Evolutionary conservation across 2,329 filamentous ascomycete genomes (phyloP), one percentile per base, ranked within the genome.

Genomic region (Chaetothyriales sp.): DNA sequence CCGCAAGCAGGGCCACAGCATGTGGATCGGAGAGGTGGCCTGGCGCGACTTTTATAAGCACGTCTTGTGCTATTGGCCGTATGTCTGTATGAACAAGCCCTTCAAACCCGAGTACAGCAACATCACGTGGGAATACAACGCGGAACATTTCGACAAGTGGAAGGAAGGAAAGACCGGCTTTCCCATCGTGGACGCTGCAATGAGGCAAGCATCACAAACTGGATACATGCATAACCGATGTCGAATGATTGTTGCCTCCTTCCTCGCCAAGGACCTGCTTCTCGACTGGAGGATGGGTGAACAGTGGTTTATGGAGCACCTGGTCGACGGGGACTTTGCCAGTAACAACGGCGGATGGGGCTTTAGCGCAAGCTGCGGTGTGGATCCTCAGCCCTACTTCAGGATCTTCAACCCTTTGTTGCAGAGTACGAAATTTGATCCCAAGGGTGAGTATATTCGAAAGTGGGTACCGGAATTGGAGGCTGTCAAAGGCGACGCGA

Each of bases 21-120:
- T 94, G 1, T 93, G 86, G 86, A 86, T 92, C 56, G 81, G 81
- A 49, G 86, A 93, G 65, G 74, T 93, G 2, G 86, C 85, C 0
- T 92, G 86, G 86, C 73, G 86, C 12, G 86, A 93, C 61, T 93
- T 93, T 61, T 93, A 93, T 68, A 86, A 82, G 61, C 85, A 92
- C 63, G 84, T 95, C 2, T 68, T 95, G 4, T 84, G 81, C 0
- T 71, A 89, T 53, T 94, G 86, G 86, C 89, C 89, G 0, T 89
- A 88, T 49, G 66, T 71, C 44, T 71, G 70, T 62, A 85, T 86
- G 82, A 79, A 79, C 65, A 84, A 84, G 58, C 80, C 81, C 1
- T 84, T 84, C 73, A 94, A 95, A 61, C 84, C 83, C 36, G 85
- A 89, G 60, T 92, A 87, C 66, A 80, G 84, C 44, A 82, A 89